A percentile compares a stretch with the other conserved stretches of the same genome.
Evolutionary conservation across 345 rosid genomes (phyloP).

Genomic region (Erysimum cheiranthoides): DNA sequence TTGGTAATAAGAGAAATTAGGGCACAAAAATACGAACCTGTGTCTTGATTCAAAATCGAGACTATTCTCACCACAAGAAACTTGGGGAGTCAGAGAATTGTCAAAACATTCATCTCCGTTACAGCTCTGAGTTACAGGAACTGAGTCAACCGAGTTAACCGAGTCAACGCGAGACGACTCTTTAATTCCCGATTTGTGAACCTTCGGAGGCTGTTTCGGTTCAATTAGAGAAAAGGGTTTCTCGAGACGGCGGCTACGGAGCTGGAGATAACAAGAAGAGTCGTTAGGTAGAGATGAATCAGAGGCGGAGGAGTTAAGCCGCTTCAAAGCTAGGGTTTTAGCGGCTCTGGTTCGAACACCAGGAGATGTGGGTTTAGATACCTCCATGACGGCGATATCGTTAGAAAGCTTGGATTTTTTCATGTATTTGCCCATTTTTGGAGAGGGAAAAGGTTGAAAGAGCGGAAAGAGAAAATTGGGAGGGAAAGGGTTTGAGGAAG

Average conservation of each 20-base stretch:
- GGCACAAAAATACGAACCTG: slow-evolving; percentile 50
- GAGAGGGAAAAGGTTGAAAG: slow-evolving; percentile 17
- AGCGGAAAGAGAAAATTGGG: slow-evolving; percentile 39
- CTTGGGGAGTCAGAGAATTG: slow-evolving; percentile 42
- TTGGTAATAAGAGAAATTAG: slow-evolving; percentile 30
- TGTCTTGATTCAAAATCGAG: slow-evolving; percentile 55
- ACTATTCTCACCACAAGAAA: slow-evolving; percentile 58
- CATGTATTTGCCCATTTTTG: slow-evolving; percentile 47
- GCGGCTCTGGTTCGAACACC: slow-evolving; percentile 53
- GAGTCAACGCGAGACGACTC: slow-evolving; percentile 37
- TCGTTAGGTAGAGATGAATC: slow-evolving; percentile 17
- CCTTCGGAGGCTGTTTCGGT: slow-evolving; percentile 28
- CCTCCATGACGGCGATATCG: slow-evolving; percentile 41
- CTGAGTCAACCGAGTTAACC: slow-evolving; percentile 32
- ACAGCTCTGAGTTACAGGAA: slow-evolving; percentile 23
- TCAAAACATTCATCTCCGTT: slow-evolving; percentile 29
- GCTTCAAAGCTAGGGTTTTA: slow-evolving; percentile 52
- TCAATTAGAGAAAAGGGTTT: slow-evolving; percentile 44
- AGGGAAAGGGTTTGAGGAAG: slow-evolving; percentile 41
- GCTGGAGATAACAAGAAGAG: slow-evolving; percentile 68
- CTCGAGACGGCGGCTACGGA: slow-evolving; percentile 70
- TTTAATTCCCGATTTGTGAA: slow-evolving; percentile 9
- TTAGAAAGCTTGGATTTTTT: slow-evolving; percentile 44
- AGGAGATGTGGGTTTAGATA: slow-evolving; percentile 33
- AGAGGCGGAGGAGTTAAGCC: slow-evolving; percentile 42